A percentile compares a stretch with the other conserved stretches of the same genome.
These are phyloP conservation scores for Thelonectria olida DNA, from an alignment of 2,329 filamentous ascomycete species.

Conservation along the genomic window DNA sequence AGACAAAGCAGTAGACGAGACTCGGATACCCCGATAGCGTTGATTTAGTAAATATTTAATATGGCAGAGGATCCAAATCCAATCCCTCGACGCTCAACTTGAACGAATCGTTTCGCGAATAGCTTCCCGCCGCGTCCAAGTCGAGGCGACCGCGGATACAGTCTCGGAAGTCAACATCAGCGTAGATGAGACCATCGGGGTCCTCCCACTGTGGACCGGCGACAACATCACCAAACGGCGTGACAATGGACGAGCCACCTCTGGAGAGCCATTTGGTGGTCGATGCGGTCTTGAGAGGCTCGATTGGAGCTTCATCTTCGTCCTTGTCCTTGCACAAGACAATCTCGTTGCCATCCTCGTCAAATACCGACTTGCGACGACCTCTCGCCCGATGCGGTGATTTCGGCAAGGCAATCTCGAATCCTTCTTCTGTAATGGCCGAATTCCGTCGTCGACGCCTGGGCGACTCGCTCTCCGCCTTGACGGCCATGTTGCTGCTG, in stretches of 20 bases:
- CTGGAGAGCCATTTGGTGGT: slow-evolving; percentile 66
- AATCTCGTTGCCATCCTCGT: slow-evolving; percentile 66
- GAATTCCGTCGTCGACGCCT: slow-evolving; percentile 44
- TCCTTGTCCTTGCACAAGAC: slow-evolving; percentile 47
- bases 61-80: slow-evolving; percentile 66
- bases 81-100: slow-evolving; percentile 67
- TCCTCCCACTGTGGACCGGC: slow-evolving; percentile 88
- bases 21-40: no score
- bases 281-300: slow-evolving; percentile 8
- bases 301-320: neutral
- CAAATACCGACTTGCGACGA: slow-evolving; percentile 55
- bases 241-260: slow-evolving; percentile 85
- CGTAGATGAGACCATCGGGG: slow-evolving; percentile 70
- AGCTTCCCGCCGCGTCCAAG: slow-evolving; percentile 85
- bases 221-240: slow-evolving; percentile 81
- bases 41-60: slow-evolving; percentile 40
- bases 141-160: slow-evolving; percentile 85
- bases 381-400: slow-evolving; percentile 34
- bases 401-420: slow-evolving; percentile 56
- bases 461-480: slow-evolving; percentile 13
- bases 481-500: slow-evolving; percentile 83
- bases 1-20: slow-evolving; percentile 35
- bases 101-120: slow-evolving; percentile 77
- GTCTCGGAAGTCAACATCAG: slow-evolving; percentile 87
- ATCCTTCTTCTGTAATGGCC: slow-evolving; percentile 55